Evolutionary conservation across 495 filamentous ascomycete species (phyloP).

Genomic region (Cryomyces minteri): DNA sequence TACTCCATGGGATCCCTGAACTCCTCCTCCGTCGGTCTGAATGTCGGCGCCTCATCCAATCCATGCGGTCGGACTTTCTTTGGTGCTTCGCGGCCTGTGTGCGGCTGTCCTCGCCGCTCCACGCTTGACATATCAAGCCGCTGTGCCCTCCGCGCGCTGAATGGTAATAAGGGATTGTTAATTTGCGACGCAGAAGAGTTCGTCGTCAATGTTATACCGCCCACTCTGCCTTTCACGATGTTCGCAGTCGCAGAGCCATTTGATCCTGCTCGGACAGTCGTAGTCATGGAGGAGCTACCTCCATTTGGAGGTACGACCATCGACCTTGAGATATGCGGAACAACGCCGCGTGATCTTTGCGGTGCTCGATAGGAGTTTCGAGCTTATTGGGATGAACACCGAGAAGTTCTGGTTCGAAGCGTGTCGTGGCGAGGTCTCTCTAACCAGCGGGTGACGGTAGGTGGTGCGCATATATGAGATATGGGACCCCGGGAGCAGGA

Average conservation of each 20-base stretch:
- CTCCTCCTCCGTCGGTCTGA: constrained; percentile 77
- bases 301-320: background rate
- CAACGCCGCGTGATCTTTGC: no score
- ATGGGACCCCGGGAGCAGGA: no score
- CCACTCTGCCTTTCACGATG: constrained; percentile 1
- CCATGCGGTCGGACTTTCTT: constrained; percentile 67
- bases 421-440: no score
- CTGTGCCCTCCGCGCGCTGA: constrained; percentile 50
- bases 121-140: constrained; percentile 79
- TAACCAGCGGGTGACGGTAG: no score
- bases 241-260: background rate
- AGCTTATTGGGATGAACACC: no score
- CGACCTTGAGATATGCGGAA: background rate
- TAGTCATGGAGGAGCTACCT: background rate
- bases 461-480: no score
- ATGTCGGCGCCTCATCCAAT: constrained; percentile 81
- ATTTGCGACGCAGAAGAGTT: background rate
- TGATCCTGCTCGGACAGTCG: background rate
- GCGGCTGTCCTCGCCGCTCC: constrained; percentile 69
- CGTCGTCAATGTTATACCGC: background rate
- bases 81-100: constrained; percentile 50
- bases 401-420: no score
- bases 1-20: constrained; percentile 89
- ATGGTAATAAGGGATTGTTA: constrained; percentile 19
- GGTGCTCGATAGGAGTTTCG: no score